Base-by-base conservation (phyloP, 1,284 basidiomycete species). In the Cystobasidium slooffiae region DNA sequence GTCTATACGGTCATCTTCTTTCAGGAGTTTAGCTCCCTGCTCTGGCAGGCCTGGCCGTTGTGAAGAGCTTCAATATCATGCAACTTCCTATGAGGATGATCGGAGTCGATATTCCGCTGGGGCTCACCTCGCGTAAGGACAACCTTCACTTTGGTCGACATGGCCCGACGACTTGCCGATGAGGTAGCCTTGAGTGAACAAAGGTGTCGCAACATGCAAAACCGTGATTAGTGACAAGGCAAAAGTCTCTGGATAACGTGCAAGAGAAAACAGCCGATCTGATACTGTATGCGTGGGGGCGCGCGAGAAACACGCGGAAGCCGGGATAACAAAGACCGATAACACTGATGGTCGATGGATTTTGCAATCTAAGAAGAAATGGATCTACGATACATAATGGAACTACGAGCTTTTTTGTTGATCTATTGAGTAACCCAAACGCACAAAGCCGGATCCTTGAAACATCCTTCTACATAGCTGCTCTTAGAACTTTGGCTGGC, bases 141-240 rank as follows among this genome's bases (percentile, higher is more conserved):
- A 14, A 73, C 70, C n/a, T 73, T 73, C 37, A 59, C 52, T 39
- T 66, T 73, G 3, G 62, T 51, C 14, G 62, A 58, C 70, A 73
- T 73, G 44, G 51, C 56, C 43, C 56, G 39, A 10, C 43, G 31
- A n/a, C 37, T 59, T 16, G n/a, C 41, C 9, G 56, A 59, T 41
- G 56, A 31, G 37, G 43, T 18, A 12, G 56, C 39, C 18, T n/a
- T 59, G 37, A 63, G 46, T 47, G n/a, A 20, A 43, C 43, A 41
- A n/a, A 63, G 61, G 12, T 44, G 43, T 22, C 31, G 46, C 61
- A 47, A 44, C 61, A 63, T 63, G 44, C 20, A 44, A n/a, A n/a
- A 16, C 16, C 14, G 9, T 16, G n/a, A 31, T 41, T 12, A 12
- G 9, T 6, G 9, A 49, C 37, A 58, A 12, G 31, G 39, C 37